A percentile compares a stretch with the other conserved stretches of the same genome.
These are phyloP conservation scores for Dactylonectria estremocensis DNA, from an alignment of 2,329 filamentous ascomycete genomes.

Conservation along the genomic window DNA sequence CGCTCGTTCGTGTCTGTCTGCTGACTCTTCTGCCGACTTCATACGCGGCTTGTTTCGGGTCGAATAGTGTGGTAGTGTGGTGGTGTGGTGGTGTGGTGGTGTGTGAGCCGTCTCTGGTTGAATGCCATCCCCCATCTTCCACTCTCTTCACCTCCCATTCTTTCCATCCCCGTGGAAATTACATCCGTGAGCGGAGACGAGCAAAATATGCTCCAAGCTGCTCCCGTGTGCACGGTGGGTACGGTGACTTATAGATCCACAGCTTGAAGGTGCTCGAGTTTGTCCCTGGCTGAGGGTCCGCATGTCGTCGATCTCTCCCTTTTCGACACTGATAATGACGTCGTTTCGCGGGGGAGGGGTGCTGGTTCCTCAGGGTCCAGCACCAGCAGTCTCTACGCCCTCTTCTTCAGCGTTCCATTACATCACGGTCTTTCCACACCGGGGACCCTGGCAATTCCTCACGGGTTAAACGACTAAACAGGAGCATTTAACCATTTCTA, in stretches of 20 bases:
- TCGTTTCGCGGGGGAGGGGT: slow-evolving; percentile 21
- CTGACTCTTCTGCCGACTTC: background rate
- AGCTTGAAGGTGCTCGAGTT: background rate
- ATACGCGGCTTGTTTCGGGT: slow-evolving; percentile 6
- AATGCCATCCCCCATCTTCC: background rate
- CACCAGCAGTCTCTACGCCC: slow-evolving; percentile 13
- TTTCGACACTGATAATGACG: slow-evolving; percentile 33
- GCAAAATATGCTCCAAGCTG: background rate
- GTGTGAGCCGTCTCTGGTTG: background rate
- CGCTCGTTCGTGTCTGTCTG: background rate
- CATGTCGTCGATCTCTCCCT: slow-evolving; percentile 38
- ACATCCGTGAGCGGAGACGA: background rate
- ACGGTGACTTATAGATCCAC: slow-evolving; percentile 4
- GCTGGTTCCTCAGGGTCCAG: slow-evolving; percentile 36
- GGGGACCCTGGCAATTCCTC: background rate
- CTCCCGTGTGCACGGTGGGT: slow-evolving; percentile 21
- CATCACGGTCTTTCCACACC: slow-evolving; percentile 31
- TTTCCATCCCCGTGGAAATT: background rate
- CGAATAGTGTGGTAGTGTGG: background rate
- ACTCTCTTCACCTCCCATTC: background rate
- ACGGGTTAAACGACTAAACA: too few species aligned
- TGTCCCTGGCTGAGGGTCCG: slow-evolving; percentile 34
- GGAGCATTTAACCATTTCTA: background rate
- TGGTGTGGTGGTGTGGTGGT: background rate
- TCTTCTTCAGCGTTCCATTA: slow-evolving; percentile 36